Conservation (phyloP, 1,139 yeast genomes). For the Wickerhamomyces sp. region DNA sequence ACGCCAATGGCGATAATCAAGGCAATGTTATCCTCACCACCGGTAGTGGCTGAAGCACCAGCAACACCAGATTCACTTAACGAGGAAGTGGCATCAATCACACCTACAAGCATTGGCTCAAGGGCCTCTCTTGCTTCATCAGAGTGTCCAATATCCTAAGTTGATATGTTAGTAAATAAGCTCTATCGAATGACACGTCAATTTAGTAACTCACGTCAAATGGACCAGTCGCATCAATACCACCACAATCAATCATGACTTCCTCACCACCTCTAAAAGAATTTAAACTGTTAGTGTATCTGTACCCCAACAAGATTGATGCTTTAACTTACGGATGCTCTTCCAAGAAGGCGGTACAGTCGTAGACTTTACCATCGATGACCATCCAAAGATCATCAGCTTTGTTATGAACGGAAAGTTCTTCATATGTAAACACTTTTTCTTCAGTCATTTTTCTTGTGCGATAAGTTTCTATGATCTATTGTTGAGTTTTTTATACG, state of each 20-base stretch:
- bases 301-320: no score
- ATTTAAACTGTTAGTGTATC: constrained; percentile 5
- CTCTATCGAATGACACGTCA: no score
- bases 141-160: constrained; percentile 86
- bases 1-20: constrained; percentile 44
- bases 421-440: constrained; percentile 53
- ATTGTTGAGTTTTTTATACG: background rate
- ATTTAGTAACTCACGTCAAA: constrained; percentile 57
- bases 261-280: constrained; percentile 85
- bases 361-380: constrained; percentile 86
- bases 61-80: constrained; percentile 17
- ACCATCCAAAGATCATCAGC: constrained; percentile 86
- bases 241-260: constrained; percentile 86
- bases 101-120: constrained; percentile 65
- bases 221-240: constrained; percentile 89
- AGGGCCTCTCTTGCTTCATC: constrained; percentile 88
- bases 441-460: constrained; percentile 23
- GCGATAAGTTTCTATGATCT: background rate
- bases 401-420: constrained; percentile 73
- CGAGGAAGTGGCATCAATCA: constrained; percentile 39
- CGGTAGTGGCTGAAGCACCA: constrained; percentile 21
- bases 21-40: constrained; percentile 31
- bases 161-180: no score
- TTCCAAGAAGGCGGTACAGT: constrained; percentile 76
- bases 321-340: constrained; percentile 76